phyloP scores from a whole-genome alignment of 805 yeast species.

The Priceomyces fermenticarens region DNA sequence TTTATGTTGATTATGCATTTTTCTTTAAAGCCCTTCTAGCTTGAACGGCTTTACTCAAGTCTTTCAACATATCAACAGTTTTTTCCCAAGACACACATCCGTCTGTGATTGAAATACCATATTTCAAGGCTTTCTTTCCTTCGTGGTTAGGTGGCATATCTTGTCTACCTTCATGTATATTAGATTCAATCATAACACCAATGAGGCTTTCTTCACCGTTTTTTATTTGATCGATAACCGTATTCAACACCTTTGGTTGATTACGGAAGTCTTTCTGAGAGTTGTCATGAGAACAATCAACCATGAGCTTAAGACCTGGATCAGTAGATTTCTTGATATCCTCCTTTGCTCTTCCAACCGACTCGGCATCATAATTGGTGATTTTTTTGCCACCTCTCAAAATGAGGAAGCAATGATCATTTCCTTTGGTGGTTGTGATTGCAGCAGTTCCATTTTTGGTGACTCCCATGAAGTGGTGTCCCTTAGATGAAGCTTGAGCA shows the following conservation, averaged over 20 bases:
- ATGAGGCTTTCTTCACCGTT: slow-evolving; percentile 77
- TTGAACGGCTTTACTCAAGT: slow-evolving; percentile 79
- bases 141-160: slow-evolving; percentile 57
- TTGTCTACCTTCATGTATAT: slow-evolving; percentile 90
- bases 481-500: slow-evolving; percentile 81
- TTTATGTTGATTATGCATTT: not conserved
- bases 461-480: slow-evolving; percentile 96
- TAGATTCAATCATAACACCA: slow-evolving; percentile 95
- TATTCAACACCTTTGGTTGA: slow-evolving; percentile 88
- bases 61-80: slow-evolving; percentile 75
- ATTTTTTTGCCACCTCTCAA: slow-evolving; percentile 95
- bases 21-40: slow-evolving; percentile 57
- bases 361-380: slow-evolving; percentile 82
- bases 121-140: slow-evolving; percentile 61
- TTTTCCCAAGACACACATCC: slow-evolving; percentile 93
- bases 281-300: slow-evolving; percentile 98
- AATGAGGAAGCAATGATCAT: slow-evolving; percentile 89
- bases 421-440: slow-evolving; percentile 93
- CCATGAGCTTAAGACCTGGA: slow-evolving; percentile 68
- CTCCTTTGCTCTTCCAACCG: slow-evolving; percentile 72
- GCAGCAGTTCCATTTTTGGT: slow-evolving; percentile 97
- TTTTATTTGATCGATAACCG: slow-evolving; percentile 78
- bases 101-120: slow-evolving; percentile 96
- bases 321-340: slow-evolving; percentile 49
- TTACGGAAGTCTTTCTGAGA: slow-evolving; percentile 90